Conservation (phyloP, 306 rosid species). For the Fagus sylvatica region DNA sequence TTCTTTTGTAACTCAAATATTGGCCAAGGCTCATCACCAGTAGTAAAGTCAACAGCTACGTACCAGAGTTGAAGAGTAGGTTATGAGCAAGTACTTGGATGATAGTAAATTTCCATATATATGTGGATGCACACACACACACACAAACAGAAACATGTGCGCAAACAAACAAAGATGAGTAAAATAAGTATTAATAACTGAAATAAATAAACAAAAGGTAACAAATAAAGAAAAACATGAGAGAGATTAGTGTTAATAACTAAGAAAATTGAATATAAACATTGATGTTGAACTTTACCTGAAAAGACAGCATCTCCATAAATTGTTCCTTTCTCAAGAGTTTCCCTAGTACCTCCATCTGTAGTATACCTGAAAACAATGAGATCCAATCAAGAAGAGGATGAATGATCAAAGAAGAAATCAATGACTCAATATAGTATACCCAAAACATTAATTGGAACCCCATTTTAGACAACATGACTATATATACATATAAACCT, state of each 20-base stretch:
- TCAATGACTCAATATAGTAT: background rate
- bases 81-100: conserved; percentile 18
- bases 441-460: background rate
- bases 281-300: conserved; percentile 44
- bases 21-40: conserved; percentile 90
- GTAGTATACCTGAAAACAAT: conserved; percentile 72
- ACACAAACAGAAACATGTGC: background rate
- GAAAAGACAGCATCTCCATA: conserved; percentile 76
- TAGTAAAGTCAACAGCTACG: conserved; percentile 86
- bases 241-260: conserved; percentile 11
- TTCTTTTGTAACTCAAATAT: conserved; percentile 84
- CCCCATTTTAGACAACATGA: too few species aligned
- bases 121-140: background rate
- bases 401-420: conserved; percentile 16
- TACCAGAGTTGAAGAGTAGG: conserved; percentile 25
- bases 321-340: conserved; percentile 85
- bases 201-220: background rate
- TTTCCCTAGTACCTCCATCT: conserved; percentile 87
- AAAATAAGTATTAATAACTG: background rate
- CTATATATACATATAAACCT: too few species aligned
- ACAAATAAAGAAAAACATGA: background rate
- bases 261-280: conserved; percentile 6
- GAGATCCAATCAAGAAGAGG: background rate
- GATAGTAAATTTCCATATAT: background rate
- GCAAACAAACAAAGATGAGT: background rate